Evolutionary conservation across 805 yeast species (phyloP).

Genomic region (Spathaspora gorwiae): DNA sequence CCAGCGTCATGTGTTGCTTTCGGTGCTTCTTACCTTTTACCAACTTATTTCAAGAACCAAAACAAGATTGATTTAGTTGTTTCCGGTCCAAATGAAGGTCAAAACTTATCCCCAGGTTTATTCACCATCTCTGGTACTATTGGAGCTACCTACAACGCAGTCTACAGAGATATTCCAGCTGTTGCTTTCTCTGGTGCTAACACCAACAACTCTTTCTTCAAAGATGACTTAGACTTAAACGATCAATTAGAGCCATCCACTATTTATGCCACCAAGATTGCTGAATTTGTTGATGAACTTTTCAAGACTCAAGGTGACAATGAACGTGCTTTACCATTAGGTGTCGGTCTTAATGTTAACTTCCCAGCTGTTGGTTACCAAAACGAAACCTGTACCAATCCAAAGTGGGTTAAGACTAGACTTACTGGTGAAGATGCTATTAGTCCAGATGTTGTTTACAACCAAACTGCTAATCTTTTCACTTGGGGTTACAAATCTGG

Average conservation of each 20-base stretch:
- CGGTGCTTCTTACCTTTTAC: slow-evolving; percentile 44
- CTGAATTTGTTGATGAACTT: slow-evolving; percentile 34
- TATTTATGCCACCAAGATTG: slow-evolving; percentile 40
- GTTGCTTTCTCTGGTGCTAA: slow-evolving; percentile 51
- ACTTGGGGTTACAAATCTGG: slow-evolving; percentile 7
- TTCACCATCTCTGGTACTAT: slow-evolving; percentile 47
- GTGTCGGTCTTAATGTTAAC: slow-evolving; percentile 46
- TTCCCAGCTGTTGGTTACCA: slow-evolving; percentile 41
- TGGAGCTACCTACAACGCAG: slow-evolving; percentile 46
- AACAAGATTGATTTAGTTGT: slow-evolving; percentile 43
- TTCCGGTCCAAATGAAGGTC: slow-evolving; percentile 53
- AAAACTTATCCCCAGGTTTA: slow-evolving; percentile 38
- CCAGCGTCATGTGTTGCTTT: slow-evolving; percentile 51
- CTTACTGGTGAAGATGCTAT: slow-evolving; percentile 38
- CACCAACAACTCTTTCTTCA: slow-evolving; percentile 45
- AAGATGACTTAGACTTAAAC: slow-evolving; percentile 38
- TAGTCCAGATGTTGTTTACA: slow-evolving; percentile 30
- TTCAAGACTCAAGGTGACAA: slow-evolving; percentile 36
- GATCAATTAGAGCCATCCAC: slow-evolving; percentile 39
- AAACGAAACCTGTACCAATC: slow-evolving; percentile 39
- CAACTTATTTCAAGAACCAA: slow-evolving; percentile 39
- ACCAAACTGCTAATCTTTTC: slow-evolving; percentile 35
- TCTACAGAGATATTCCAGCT: slow-evolving; percentile 46
- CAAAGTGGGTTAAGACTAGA: slow-evolving; percentile 43
- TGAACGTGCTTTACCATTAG: slow-evolving; percentile 35